Conservation (phyloP, 192 early-diverging fungal species). For the Coemansia sp. region DNA sequence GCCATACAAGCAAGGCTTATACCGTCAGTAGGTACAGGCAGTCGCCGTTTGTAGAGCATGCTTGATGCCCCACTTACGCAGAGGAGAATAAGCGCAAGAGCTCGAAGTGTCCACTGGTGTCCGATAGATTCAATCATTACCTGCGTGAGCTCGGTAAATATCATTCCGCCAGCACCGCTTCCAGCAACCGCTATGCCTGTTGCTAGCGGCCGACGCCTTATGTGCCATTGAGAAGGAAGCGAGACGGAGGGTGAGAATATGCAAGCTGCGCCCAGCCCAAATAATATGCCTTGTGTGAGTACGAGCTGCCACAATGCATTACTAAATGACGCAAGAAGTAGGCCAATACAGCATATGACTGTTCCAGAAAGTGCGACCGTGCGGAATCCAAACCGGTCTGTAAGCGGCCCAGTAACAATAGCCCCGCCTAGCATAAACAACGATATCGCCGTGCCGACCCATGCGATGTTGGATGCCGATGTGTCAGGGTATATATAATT, state of each 20-base stretch:
- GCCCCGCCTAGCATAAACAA: slow-evolving; percentile 40
- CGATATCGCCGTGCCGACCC: slow-evolving; percentile 42
- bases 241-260: slow-evolving; percentile 69
- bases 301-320: slow-evolving; percentile 65
- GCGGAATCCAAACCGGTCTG: slow-evolving; percentile 40
- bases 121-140: slow-evolving; percentile 56
- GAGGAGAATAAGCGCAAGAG: slow-evolving; percentile 28
- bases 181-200: slow-evolving; percentile 74
- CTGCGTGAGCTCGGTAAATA: slow-evolving; percentile 60
- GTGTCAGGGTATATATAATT: slow-evolving; percentile 32
- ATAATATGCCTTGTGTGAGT: slow-evolving; percentile 70
- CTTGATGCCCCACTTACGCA: slow-evolving; percentile 24
- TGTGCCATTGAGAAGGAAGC: slow-evolving; percentile 74
- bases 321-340: slow-evolving; percentile 38
- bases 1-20: slow-evolving; percentile 19
- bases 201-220: slow-evolving; percentile 63
- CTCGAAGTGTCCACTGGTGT: slow-evolving; percentile 37
- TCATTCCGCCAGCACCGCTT: slow-evolving; percentile 71
- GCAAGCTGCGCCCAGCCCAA: slow-evolving; percentile 67
- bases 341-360: slow-evolving; percentile 16
- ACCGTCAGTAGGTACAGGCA: slow-evolving; percentile 23
- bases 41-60: slow-evolving; percentile 28
- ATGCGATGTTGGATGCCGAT: slow-evolving; percentile 35
- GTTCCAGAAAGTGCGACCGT: slow-evolving; percentile 22
- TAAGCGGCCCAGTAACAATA: slow-evolving; percentile 30